phyloP scores from a whole-genome alignment of 2,329 filamentous ascomycete genomes.

The Phaeoacremonium minimum region DNA sequence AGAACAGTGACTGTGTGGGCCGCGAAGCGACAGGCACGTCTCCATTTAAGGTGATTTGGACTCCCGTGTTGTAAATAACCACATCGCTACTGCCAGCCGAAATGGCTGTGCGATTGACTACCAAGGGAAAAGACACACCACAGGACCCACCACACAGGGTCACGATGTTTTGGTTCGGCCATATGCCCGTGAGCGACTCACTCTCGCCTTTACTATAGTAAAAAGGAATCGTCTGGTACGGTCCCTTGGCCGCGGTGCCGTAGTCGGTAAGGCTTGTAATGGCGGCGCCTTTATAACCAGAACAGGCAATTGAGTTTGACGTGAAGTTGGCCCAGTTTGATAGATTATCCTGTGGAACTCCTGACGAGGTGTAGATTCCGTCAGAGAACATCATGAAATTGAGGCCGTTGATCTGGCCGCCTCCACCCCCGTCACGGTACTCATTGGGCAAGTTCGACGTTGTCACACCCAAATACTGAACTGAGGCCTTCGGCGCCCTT shows the following conservation, averaged over 20 bases:
- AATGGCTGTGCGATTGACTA: neutral
- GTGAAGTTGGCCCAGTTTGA: slow-evolving; percentile 2
- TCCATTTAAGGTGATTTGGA: neutral
- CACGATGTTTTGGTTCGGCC: neutral
- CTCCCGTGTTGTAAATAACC: neutral
- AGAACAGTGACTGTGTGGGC: neutral
- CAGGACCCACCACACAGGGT: neutral
- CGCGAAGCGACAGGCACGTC: neutral
- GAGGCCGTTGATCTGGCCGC: slow-evolving; percentile 1
- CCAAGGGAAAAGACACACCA: neutral
- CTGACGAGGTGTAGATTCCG: slow-evolving; percentile 1
- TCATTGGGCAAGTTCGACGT: slow-evolving; percentile 1
- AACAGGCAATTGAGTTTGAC: slow-evolving; percentile 1
- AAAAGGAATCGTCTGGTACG: neutral
- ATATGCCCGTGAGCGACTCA: neutral
- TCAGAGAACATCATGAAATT: slow-evolving; percentile 3
- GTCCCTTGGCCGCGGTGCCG: neutral
- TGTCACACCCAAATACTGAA: neutral
- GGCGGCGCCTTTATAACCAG: neutral
- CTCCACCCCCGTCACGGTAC: slow-evolving; percentile 3
- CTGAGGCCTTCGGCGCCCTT: neutral
- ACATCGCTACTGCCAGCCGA: neutral
- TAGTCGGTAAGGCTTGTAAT: neutral
- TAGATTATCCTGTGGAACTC: neutral
- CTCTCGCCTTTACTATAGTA: neutral